Base-by-base conservation (phyloP, 306 rosid species). In the Leucaena leucocephala region DNA sequence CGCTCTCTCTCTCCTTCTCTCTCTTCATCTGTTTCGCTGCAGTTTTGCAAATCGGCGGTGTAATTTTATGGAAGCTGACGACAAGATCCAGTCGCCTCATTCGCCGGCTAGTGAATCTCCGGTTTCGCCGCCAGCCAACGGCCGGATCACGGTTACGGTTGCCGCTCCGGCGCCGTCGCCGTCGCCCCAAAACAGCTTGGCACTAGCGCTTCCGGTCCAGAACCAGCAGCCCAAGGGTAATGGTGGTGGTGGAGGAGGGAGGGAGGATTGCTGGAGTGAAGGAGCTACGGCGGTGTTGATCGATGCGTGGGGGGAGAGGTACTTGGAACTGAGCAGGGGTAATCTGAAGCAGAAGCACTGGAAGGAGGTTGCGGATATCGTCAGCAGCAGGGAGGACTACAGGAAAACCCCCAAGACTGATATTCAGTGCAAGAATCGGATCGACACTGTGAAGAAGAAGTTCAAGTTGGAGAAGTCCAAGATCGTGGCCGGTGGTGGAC, bases 221-320 rank as follows among this genome's bases (percentile, higher is more conserved):
- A 67, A 57, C 58, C 96, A 77, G 40, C 76, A 49, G 48, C 0
- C 80, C 16, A 86, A 88, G 84, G 83, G 81, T 2, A 82, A 40
- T 72, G 70, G 67, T 54, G 84, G 85, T 1, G 90, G 90, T 1
- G 97, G 99, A 5, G 86, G 90, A 2, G 97, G 99, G 14, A 87
- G 99, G 74, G 99, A 96, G 69, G 99, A 96, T 84, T 96, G 99
- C 71, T 96, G 99, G 99, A 93, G 98, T 82, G 98, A 96, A 72
- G 91, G 88, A 7, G 98, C 98, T 50, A 96, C 99, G 72, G 87
- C 93, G 69, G 96, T 96, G 76, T 81, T 96, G 90, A 96, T 96
- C 46, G 98, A 93, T 34, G 98, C 99, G 39, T 96, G 98, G 99
- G 99, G 99, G 10, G 99, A 93, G 83, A 85, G 99, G 87, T 96